These are phyloP conservation scores for Suillus hirtellus DNA, from an alignment of 768 basidiomycete genomes.

Conservation along the genomic window DNA sequence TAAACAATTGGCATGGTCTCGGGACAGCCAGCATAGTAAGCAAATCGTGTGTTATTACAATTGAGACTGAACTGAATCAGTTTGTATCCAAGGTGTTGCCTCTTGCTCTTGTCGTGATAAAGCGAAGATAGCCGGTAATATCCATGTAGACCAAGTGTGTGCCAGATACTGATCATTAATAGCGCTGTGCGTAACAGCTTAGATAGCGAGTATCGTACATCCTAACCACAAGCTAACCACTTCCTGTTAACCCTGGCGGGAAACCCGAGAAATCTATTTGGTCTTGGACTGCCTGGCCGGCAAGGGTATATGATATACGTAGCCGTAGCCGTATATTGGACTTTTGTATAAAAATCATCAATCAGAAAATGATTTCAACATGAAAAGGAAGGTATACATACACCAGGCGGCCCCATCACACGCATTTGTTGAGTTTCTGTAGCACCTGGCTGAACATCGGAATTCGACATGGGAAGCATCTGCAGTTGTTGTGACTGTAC, in stretches of 20 bases:
- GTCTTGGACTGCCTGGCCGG: constrained; percentile 76
- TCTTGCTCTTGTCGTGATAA: constrained; percentile 4
- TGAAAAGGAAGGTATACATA: constrained; percentile 39
- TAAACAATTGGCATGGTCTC: constrained; percentile 4
- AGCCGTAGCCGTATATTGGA: constrained; percentile 82
- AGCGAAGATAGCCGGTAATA: too few relatives aligned
- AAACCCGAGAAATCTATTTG: constrained; percentile 95
- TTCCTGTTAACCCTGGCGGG: constrained; percentile 69
- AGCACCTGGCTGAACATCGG: constrained; percentile 71
- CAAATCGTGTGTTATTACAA: neutral
- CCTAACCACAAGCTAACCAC: constrained; percentile 14
- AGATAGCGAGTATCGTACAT: constrained; percentile 26
- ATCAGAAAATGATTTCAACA: constrained; percentile 12
- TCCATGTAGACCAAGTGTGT: neutral
- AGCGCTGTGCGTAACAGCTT: constrained; percentile 7
- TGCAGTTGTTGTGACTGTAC: constrained; percentile 90
- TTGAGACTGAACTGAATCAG: neutral
- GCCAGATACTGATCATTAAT: neutral
- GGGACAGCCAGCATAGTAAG: neutral
- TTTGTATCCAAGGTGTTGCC: neutral
- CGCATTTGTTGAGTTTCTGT: constrained; percentile 96
- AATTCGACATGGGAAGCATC: constrained; percentile 96
- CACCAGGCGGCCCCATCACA: constrained; percentile 83
- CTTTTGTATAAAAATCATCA: constrained; percentile 38
- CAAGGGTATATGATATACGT: constrained; percentile 76